A percentile compares a stretch with the other conserved stretches of the same genome.
phyloP scores from a whole-genome alignment of 768 basidiomycete genomes.

The Russula emetica region DNA sequence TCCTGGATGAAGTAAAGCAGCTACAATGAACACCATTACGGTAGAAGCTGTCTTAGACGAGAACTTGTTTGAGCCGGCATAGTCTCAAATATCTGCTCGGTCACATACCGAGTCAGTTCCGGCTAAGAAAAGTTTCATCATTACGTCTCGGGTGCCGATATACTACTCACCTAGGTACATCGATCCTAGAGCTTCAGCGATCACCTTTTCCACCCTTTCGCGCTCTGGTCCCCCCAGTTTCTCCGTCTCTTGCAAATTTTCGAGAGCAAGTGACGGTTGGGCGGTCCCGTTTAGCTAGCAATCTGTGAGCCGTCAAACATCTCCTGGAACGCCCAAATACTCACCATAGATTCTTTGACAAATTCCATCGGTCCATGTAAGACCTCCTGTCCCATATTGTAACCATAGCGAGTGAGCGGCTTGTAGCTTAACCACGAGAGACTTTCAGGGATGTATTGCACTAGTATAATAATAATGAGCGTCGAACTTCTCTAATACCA shows the following conservation, averaged over 20 bases:
- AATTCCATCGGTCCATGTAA: conserved; percentile 1
- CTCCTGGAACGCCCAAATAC: not conserved
- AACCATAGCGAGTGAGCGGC: not conserved
- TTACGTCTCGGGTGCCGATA: too few relatives aligned
- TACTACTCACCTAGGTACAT: not conserved
- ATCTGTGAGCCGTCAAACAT: not conserved
- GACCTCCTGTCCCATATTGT: not conserved
- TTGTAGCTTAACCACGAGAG: conserved; percentile 14
- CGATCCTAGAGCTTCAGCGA: not conserved
- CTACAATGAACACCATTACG: not conserved
- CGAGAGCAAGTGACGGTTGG: not conserved
- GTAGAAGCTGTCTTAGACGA: too few relatives aligned
- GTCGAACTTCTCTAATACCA: not conserved
- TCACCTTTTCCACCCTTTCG: not conserved
- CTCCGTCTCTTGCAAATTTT: not conserved
- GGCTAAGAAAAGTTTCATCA: too few relatives aligned
- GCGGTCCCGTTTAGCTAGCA: not conserved
- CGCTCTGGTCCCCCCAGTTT: not conserved
- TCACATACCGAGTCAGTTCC: not conserved
- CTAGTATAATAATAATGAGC: not conserved
- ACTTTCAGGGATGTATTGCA: conserved; percentile 9
- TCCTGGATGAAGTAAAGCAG: not conserved
- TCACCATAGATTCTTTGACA: conserved; percentile 5
- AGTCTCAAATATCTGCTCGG: not conserved
- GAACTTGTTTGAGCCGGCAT: not conserved